These are phyloP conservation scores for Sarocladium brachiariae DNA, from an alignment of 2,329 filamentous ascomycete genomes.

Conservation along the genomic window DNA sequence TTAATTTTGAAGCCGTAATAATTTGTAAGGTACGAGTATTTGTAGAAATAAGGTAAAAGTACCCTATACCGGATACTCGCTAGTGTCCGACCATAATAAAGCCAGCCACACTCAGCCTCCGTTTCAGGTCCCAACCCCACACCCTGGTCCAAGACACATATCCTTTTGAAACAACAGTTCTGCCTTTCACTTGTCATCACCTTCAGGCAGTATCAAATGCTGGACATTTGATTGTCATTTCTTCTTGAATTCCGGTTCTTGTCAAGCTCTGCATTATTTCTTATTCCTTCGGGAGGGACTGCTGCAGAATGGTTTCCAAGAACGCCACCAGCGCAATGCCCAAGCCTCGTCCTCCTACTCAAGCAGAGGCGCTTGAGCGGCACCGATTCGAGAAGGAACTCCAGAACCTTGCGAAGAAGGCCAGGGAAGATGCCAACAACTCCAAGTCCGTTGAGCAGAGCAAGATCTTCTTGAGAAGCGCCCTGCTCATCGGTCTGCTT, in stretches of 20 bases:
- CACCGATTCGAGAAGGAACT: slow-evolving; percentile 49
- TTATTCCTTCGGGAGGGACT: too few species aligned
- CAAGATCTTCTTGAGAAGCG: slow-evolving; percentile 29
- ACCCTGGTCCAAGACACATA: slow-evolving; percentile 6
- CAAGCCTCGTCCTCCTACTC: neutral
- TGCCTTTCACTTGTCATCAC: neutral
- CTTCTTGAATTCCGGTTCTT: neutral
- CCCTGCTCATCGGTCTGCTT: slow-evolving; percentile 25
- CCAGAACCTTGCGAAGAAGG: slow-evolving; percentile 40
- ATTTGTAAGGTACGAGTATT: too few species aligned
- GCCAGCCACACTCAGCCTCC: neutral
- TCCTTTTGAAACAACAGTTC: slow-evolving; percentile 6
- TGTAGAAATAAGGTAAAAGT: too few species aligned
- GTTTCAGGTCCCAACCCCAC: slow-evolving; percentile 4
- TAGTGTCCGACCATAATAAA: too few species aligned
- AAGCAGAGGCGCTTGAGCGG: slow-evolving; percentile 33
- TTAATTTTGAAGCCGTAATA: too few species aligned
- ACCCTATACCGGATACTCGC: too few species aligned
- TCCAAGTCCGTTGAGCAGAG: slow-evolving; percentile 30
- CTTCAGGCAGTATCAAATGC: slow-evolving; percentile 12
- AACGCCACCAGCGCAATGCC: slow-evolving; percentile 3
- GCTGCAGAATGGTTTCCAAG: slow-evolving; percentile 10
- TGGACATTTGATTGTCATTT: slow-evolving; percentile 12
- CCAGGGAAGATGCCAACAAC: slow-evolving; percentile 23
- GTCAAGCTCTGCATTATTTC: neutral